These are phyloP conservation scores for Dorcoceras hygrometricum DNA, from an alignment of 257 asterid genomes.

Conservation along the genomic window DNA sequence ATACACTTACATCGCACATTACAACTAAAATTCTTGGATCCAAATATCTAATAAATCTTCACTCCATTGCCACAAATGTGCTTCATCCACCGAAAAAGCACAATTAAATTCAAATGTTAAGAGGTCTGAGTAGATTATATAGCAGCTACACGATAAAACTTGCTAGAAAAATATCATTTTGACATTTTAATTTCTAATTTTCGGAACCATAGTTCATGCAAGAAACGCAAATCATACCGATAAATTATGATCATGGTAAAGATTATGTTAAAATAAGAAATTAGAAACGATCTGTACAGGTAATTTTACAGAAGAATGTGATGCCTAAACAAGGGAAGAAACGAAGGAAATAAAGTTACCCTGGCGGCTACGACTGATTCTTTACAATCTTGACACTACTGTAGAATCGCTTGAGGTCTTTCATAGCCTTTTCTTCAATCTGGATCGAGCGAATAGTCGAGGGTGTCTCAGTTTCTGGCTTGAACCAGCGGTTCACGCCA, in stretches of 20 bases:
- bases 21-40: too few relatives aligned
- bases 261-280: neutral
- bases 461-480: slow-evolving; percentile 68
- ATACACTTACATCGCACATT: too few relatives aligned
- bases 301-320: slow-evolving; percentile 19
- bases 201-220: neutral
- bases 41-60: too few relatives aligned
- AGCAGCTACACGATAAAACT: neutral
- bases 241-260: neutral
- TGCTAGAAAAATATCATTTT: neutral
- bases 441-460: slow-evolving; percentile 82
- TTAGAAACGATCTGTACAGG: slow-evolving; percentile 24
- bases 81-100: neutral
- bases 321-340: slow-evolving; percentile 12
- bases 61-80: neutral
- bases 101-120: neutral
- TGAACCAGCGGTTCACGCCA: slow-evolving; percentile 85
- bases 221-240: neutral
- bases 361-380: slow-evolving; percentile 51
- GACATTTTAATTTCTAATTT: too few relatives aligned
- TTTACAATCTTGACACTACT: slow-evolving; percentile 73
- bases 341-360: neutral
- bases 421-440: slow-evolving; percentile 91
- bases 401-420: slow-evolving; percentile 86
- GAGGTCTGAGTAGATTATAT: neutral